Conservation (phyloP, 805 yeast genomes). For the Priceomyces castillae region DNA sequence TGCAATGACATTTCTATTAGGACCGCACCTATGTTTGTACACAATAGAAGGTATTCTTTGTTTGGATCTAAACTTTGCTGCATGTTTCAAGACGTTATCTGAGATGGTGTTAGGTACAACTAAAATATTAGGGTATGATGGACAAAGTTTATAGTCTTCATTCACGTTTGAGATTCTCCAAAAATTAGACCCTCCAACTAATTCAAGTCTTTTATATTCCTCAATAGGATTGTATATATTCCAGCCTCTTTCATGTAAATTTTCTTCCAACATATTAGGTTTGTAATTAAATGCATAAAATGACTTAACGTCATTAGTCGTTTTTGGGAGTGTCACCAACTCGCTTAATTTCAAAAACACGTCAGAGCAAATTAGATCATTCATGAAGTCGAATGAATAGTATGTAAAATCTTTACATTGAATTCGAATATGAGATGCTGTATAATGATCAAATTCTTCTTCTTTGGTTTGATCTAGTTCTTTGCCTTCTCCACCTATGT, state of each 20-base stretch:
- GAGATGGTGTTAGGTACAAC: conserved; percentile 77
- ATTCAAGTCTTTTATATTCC: conserved; percentile 79
- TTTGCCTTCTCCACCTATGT: conserved; percentile 5
- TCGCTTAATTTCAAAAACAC: conserved; percentile 71
- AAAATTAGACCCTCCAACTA: conserved; percentile 27
- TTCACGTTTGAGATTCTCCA: conserved; percentile 79
- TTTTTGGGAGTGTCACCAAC: conserved; percentile 55
- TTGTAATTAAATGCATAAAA: conserved; percentile 81
- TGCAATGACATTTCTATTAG: conserved; percentile 74
- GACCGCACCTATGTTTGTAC: conserved; percentile 57
- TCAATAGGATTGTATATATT: conserved; percentile 52
- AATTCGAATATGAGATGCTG: conserved; percentile 58
- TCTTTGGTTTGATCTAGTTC: conserved; percentile 3
- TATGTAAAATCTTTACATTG: conserved; percentile 84
- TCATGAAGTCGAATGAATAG: conserved; percentile 69
- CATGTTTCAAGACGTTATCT: conserved; percentile 79
- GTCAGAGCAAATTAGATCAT: conserved; percentile 58
- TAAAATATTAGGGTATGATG: conserved; percentile 68
- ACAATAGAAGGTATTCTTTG: conserved; percentile 78
- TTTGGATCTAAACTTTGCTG: conserved; percentile 83
- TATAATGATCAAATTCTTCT: conserved; percentile 31
- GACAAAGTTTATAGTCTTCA: conserved; percentile 59
- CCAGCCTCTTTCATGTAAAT: conserved; percentile 63
- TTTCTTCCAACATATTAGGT: conserved; percentile 68
- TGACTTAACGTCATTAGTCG: conserved; percentile 37